These are phyloP conservation scores for Pleurotus citrinopileatus DNA, from an alignment of 768 basidiomycete species.

Conservation along the genomic window DNA sequence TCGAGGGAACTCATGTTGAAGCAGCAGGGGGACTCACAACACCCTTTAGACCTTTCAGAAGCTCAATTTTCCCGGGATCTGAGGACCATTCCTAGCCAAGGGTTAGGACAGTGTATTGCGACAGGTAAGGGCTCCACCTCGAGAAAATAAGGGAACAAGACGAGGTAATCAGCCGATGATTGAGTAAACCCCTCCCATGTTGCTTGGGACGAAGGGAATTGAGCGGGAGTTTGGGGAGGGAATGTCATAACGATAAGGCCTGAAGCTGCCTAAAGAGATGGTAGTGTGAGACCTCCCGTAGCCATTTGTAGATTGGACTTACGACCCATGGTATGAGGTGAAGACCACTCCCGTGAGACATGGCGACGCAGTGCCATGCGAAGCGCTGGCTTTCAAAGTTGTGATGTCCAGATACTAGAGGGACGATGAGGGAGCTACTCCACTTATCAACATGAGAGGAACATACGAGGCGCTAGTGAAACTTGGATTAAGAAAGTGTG, in stretches of 20 bases:
- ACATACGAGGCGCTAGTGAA: constrained; percentile 5
- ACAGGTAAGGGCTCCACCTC: constrained; percentile 4
- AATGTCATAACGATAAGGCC: constrained; percentile 18
- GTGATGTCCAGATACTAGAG: constrained; percentile 9
- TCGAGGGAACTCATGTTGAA: background rate
- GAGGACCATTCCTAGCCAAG: background rate
- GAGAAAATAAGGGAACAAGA: constrained; percentile 7
- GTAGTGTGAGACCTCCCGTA: background rate
- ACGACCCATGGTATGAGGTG: constrained; percentile 12
- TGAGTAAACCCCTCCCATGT: constrained; percentile 12
- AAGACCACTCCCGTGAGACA: constrained; percentile 10
- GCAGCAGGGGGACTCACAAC: background rate
- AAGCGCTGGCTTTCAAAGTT: constrained; percentile 8
- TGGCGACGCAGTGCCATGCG: constrained; percentile 10
- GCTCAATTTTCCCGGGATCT: background rate
- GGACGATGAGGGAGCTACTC: background rate
- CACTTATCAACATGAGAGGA: background rate
- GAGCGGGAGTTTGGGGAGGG: constrained; percentile 18
- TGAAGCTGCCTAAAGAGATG: background rate
- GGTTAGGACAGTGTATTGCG: background rate
- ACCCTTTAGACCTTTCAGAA: background rate
- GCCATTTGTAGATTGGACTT: background rate
- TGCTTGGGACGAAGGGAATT: constrained; percentile 16
- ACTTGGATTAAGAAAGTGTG: constrained; percentile 13
- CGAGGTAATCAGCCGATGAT: constrained; percentile 2